Percentiles rank a stretch among this genome's conserved stretches.
These are phyloP conservation scores for Wallacemonas collosoma DNA, from an alignment of 208 protist species.

Conservation along the genomic window DNA sequence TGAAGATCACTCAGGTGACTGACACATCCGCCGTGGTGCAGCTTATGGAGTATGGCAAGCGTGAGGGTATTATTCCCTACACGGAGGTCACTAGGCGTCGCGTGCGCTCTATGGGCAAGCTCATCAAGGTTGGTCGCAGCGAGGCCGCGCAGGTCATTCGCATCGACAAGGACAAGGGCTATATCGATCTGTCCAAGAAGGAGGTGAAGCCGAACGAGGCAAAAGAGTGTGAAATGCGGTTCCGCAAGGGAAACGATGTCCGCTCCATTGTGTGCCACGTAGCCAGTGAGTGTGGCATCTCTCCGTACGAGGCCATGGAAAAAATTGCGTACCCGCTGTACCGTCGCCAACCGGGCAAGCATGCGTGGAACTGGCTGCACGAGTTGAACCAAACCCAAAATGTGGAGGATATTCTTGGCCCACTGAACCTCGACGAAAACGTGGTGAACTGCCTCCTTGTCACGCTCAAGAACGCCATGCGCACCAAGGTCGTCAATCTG, in stretches of 20 bases:
- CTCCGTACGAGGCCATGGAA: conserved; percentile 84
- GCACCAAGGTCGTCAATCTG: conserved; percentile 86
- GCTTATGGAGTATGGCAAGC: conserved; percentile 98
- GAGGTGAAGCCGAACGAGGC: conserved; percentile 95
- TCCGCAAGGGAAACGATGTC: conserved; percentile 96
- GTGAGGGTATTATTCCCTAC: conserved; percentile 98
- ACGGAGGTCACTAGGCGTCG: conserved; percentile 97
- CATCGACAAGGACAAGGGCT: conserved; percentile 99
- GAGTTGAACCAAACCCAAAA: conserved; percentile 76
- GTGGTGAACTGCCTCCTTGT: conserved; percentile 56
- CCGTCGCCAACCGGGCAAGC: conserved; percentile 64
- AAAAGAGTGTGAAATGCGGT: conserved; percentile 93
- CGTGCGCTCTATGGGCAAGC: conserved; percentile 98
- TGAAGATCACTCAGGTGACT: conserved; percentile 93
- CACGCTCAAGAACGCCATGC: conserved; percentile 89
- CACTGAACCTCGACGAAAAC: conserved; percentile 67
- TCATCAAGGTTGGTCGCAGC: conserved; percentile 97
- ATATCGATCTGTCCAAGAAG: conserved; percentile 99
- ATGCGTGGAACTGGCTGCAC: conserved; percentile 79
- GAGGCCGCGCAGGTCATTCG: conserved; percentile 98
- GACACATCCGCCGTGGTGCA: conserved; percentile 94
- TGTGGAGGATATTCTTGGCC: conserved; percentile 70
- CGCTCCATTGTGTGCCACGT: conserved; percentile 97
- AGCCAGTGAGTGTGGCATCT: conserved; percentile 80
- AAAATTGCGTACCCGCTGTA: conserved; percentile 97